Percentiles rank a stretch among this genome's conserved stretches.
These are phyloP conservation scores for Podospora didyma DNA, from an alignment of 495 filamentous ascomycete genomes.

Conservation along the genomic window DNA sequence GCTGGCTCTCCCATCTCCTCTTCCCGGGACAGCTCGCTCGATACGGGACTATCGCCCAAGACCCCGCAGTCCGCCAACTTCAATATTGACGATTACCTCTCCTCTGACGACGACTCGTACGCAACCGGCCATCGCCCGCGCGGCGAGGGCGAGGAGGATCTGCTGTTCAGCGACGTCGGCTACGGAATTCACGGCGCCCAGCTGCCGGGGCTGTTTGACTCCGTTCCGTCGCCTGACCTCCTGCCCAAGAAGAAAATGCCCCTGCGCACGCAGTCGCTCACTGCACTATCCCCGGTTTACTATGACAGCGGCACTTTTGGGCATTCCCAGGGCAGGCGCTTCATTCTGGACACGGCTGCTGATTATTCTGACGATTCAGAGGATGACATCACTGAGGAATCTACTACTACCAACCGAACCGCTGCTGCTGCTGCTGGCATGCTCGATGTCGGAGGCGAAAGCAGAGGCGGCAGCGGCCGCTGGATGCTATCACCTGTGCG, in stretches of 20 bases:
- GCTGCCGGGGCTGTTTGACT: slow-evolving; percentile 35
- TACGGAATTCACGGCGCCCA: slow-evolving; percentile 31
- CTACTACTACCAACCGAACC: not conserved
- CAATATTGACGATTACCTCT: slow-evolving; percentile 39
- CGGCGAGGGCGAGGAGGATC: slow-evolving; percentile 38
- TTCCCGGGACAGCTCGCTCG: slow-evolving; percentile 12
- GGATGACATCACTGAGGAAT: not conserved
- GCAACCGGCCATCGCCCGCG: slow-evolving; percentile 17
- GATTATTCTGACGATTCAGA: slow-evolving; percentile 6
- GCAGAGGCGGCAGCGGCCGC: no score
- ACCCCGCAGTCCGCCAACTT: slow-evolving; percentile 16
- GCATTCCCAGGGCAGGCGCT: slow-evolving; percentile 8
- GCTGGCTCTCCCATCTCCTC: slow-evolving; percentile 13
- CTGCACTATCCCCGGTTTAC: not conserved
- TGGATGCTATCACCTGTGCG: not conserved
- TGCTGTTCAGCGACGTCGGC: slow-evolving; percentile 38
- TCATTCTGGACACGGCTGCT: slow-evolving; percentile 16
- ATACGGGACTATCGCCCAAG: slow-evolving; percentile 5
- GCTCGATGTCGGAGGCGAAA: no score
- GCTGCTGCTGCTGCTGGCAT: not conserved
- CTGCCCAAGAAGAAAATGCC: not conserved
- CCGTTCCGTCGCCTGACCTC: not conserved
- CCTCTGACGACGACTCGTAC: slow-evolving; percentile 35
- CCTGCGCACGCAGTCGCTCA: not conserved
- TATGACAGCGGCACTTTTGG: slow-evolving; percentile 13